phyloP scores from a whole-genome alignment of 129 eudicot species.

The Artemisia annua region DNA sequence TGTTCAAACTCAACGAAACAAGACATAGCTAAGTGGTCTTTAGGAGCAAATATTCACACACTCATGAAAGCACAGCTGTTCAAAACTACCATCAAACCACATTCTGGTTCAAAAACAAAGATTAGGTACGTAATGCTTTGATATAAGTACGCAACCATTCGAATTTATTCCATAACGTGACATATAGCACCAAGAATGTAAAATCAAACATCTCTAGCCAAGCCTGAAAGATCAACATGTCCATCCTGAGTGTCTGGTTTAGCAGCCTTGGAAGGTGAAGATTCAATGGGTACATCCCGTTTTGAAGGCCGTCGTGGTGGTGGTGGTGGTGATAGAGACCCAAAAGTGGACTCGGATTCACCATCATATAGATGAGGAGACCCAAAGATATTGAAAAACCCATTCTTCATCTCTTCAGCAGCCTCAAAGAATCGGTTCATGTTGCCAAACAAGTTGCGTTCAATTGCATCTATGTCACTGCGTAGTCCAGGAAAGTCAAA shows the following conservation, averaged over 20 bases:
- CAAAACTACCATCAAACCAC: neutral
- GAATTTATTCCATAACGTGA: constrained; percentile 20
- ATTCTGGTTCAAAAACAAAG: constrained; percentile 9
- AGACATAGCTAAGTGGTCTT: neutral
- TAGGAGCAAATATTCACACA: neutral
- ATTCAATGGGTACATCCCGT: constrained; percentile 46
- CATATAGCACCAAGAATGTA: constrained; percentile 15
- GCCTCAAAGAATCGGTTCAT: constrained; percentile 69
- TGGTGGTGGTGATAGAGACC: constrained; percentile 33
- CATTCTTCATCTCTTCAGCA: constrained; percentile 76
- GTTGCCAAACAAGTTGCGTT: constrained; percentile 58
- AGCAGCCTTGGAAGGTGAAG: constrained; percentile 25
- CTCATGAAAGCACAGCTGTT: neutral
- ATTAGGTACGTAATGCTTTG: neutral
- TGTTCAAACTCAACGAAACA: neutral
- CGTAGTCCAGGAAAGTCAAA: constrained; percentile 78
- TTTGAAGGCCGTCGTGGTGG: constrained; percentile 21
- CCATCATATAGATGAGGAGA: constrained; percentile 44
- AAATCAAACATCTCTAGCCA: constrained; percentile 78
- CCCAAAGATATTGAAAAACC: constrained; percentile 52
- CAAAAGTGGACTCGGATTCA: constrained; percentile 43
- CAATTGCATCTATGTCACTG: constrained; percentile 84
- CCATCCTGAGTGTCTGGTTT: constrained; percentile 48
- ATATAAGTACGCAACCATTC: neutral
- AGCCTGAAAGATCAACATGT: constrained; percentile 70